Evolutionary conservation across 345 rosid species (phyloP).

Genomic region (Bruguiera parviflora): DNA sequence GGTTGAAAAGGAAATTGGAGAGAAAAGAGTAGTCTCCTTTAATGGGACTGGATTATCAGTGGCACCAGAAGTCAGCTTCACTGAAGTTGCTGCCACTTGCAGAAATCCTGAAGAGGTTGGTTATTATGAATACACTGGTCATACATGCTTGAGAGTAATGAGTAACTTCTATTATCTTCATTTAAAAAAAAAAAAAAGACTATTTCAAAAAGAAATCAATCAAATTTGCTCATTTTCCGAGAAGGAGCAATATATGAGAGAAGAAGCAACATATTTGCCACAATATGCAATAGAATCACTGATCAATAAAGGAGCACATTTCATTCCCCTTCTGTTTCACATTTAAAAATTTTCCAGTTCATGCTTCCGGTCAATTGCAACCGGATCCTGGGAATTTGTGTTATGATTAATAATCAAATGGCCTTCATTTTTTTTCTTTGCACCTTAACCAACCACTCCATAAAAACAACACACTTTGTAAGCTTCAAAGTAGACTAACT

Average conservation of each 20-base stretch:
- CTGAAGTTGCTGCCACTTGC: conserved; percentile 50
- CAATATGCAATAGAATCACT: not conserved
- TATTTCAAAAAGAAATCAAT: not conserved
- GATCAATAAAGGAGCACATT: not conserved
- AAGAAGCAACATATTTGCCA: not conserved
- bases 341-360: not conserved
- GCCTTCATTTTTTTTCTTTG: not conserved
- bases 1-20: conserved; percentile 97
- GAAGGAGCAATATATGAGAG: not conserved
- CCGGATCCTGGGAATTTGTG: conserved; percentile 1
- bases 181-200: too few relatives aligned
- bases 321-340: too few relatives aligned
- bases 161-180: too few relatives aligned
- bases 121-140: conserved; percentile 4
- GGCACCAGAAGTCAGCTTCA: conserved; percentile 53
- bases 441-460: not conserved
- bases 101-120: conserved; percentile 72
- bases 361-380: not conserved
- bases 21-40: conserved; percentile 65
- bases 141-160: not conserved
- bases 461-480: not conserved
- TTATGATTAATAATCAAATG: not conserved
- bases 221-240: not conserved
- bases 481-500: not conserved
- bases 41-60: conserved; percentile 72